These are phyloP conservation scores for Trichoderma koningiopsis DNA, from an alignment of 2,329 filamentous ascomycete species.

Conservation along the genomic window DNA sequence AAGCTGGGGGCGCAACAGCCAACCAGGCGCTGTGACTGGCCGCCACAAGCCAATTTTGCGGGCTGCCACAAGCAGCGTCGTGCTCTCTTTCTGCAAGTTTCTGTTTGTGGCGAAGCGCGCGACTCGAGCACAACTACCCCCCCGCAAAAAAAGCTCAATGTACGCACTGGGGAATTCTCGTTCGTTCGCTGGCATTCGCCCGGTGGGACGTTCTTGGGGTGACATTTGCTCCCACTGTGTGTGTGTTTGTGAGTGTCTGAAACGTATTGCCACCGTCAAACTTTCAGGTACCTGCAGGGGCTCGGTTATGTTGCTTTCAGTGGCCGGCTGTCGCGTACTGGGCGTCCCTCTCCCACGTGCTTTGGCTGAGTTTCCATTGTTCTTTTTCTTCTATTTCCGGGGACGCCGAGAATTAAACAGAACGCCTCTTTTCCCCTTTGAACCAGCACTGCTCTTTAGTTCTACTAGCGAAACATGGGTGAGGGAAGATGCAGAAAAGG, in stretches of 20 bases:
- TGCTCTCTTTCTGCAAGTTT: background rate
- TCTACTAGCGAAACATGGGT: background rate
- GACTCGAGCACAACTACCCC: background rate
- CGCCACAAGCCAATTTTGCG: background rate
- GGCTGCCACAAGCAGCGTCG: background rate
- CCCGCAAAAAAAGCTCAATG: background rate
- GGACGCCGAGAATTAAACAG: slow-evolving; percentile 4
- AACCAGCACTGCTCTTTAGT: background rate
- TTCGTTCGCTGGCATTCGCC: background rate
- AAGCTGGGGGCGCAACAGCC: slow-evolving; percentile 2
- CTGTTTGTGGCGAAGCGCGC: background rate
- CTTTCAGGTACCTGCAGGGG: background rate
- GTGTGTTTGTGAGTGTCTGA: background rate
- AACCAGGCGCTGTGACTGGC: background rate
- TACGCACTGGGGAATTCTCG: background rate
- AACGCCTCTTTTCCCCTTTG: background rate
- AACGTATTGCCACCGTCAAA: background rate
- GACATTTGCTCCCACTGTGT: background rate
- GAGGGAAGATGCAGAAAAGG: background rate
- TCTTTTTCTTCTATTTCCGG: slow-evolving; percentile 5
- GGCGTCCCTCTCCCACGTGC: slow-evolving; percentile 7
- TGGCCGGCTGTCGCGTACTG: slow-evolving; percentile 14
- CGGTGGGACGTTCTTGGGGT: background rate
- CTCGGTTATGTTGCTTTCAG: background rate
- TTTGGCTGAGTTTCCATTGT: background rate